These are phyloP conservation scores for Phanerodontia chrysosporium DNA, from an alignment of 768 basidiomycete species.

Conservation along the genomic window DNA sequence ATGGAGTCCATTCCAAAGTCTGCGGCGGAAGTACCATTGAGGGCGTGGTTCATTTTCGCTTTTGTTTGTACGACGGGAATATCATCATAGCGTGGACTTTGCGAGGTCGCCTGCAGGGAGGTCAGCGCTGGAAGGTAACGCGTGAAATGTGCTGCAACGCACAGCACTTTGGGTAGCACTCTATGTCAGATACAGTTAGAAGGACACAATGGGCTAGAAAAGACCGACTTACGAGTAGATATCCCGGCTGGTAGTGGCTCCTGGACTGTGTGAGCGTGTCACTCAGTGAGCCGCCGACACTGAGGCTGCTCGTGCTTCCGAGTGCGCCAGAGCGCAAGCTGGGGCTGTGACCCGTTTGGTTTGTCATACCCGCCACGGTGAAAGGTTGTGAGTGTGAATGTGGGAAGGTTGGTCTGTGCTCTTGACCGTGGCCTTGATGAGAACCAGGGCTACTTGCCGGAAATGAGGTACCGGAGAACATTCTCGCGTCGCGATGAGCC, in stretches of 20 bases:
- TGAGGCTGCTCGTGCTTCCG: slow-evolving; percentile 24
- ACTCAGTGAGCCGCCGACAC: slow-evolving; percentile 35
- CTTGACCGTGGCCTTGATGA: slow-evolving; percentile 11
- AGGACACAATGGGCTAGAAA: not conserved
- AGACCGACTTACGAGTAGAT: slow-evolving; percentile 58
- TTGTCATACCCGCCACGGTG: slow-evolving; percentile 58
- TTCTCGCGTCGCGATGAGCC: too few relatives aligned
- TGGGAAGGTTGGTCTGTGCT: slow-evolving; percentile 14
- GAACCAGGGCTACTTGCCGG: slow-evolving; percentile 8
- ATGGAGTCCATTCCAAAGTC: slow-evolving; percentile 84
- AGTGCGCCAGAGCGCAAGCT: slow-evolving; percentile 51
- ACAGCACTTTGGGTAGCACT: slow-evolving; percentile 56
- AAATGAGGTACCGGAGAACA: slow-evolving; percentile 23
- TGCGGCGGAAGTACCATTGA: slow-evolving; percentile 57
- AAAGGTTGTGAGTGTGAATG: slow-evolving; percentile 37
- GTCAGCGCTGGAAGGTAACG: not conserved
- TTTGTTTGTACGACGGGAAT: slow-evolving; percentile 74
- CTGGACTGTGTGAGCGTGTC: slow-evolving; percentile 69
- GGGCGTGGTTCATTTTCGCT: slow-evolving; percentile 70
- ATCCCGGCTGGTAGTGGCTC: slow-evolving; percentile 77
- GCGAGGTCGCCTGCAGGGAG: slow-evolving; percentile 38
- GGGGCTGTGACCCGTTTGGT: slow-evolving; percentile 45
- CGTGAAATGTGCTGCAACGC: not conserved
- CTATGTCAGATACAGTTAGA: slow-evolving; percentile 37
- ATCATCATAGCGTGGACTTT: slow-evolving; percentile 63